phyloP scores from a whole-genome alignment of 495 filamentous ascomycete genomes.

The Hyaloscypha bicolor region DNA sequence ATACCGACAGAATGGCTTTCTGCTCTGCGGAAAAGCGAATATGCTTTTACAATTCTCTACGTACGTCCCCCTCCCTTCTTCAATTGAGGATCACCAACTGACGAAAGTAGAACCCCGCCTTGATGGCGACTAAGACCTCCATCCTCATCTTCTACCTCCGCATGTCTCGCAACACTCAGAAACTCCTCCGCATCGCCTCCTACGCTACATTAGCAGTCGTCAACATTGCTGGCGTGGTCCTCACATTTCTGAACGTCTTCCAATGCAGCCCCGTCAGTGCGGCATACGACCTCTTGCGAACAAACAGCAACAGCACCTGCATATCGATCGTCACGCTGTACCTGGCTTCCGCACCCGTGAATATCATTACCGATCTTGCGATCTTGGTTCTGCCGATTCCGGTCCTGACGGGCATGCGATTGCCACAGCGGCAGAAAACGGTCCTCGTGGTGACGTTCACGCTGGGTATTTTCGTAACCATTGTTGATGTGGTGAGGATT shows the following conservation, averaged over 20 bases:
- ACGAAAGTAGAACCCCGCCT: constrained; percentile 72
- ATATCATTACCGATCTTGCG: constrained; percentile 35
- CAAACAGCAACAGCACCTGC: constrained; percentile 28
- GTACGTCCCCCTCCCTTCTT: constrained; percentile 9
- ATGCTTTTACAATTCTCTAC: constrained; percentile 35
- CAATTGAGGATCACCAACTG: constrained; percentile 13
- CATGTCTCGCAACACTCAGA: constrained; percentile 31
- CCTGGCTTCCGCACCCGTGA: constrained; percentile 33
- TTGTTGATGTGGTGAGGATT: constrained; percentile 87
- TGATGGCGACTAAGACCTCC: constrained; percentile 89
- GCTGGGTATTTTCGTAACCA: constrained; percentile 81
- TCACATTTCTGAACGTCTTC: constrained; percentile 86
- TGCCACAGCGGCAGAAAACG: constrained; percentile 81
- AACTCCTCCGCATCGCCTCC: constrained; percentile 29
- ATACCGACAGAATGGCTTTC: constrained; percentile 42
- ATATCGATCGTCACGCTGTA: constrained; percentile 33
- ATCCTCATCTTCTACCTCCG: constrained; percentile 66
- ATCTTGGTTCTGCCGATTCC: constrained; percentile 60
- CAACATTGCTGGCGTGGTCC: constrained; percentile 57
- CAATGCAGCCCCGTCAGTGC: constrained; percentile 79
- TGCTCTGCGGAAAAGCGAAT: constrained; percentile 26
- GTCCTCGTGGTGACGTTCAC: constrained; percentile 82
- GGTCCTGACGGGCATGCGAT: constrained; percentile 79
- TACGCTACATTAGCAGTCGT: constrained; percentile 33
- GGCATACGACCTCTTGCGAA: constrained; percentile 14